phyloP scores from a whole-genome alignment of 306 rosid genomes.

The Medicago arabica region DNA sequence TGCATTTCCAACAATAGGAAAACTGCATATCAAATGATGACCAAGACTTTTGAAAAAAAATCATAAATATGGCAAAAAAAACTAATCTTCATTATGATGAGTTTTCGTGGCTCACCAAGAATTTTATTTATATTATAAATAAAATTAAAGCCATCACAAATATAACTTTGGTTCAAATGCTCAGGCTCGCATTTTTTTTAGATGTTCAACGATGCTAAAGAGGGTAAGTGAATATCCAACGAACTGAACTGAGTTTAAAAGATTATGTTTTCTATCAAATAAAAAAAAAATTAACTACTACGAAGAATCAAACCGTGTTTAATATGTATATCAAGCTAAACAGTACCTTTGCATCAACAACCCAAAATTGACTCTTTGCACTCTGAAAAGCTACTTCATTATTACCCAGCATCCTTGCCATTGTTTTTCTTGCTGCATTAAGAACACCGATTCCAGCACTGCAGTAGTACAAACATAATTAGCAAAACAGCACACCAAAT shows the following conservation, averaged over 20 bases:
- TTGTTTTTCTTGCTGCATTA: conserved; percentile 89
- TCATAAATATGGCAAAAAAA: background rate
- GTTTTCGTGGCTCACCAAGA: conserved; percentile 20
- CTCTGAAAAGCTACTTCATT: conserved; percentile 82
- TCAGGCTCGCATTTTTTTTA: conserved; percentile 8
- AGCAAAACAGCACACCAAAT: conserved; percentile 30
- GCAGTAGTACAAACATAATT: conserved; percentile 53
- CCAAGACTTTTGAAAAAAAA: conserved; percentile 31
- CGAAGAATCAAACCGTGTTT: background rate
- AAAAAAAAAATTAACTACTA: conserved; percentile 23
- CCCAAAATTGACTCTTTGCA: conserved; percentile 96
- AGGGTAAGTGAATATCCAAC: background rate
- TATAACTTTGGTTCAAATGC: conserved; percentile 3
- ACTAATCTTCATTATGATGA: conserved; percentile 4
- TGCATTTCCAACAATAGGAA: conserved; percentile 46
- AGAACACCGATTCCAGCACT: conserved; percentile 99
- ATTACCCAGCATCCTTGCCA: conserved; percentile 99
- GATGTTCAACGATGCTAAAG: conserved; percentile 19
- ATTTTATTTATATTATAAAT: conserved; percentile 16
- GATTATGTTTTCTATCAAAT: background rate
- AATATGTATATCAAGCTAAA: conserved; percentile 30
- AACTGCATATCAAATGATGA: conserved; percentile 30
- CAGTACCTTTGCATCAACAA: conserved; percentile 89
- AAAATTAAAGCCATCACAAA: conserved; percentile 27
- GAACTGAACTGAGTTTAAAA: background rate